A percentile compares a stretch with the other conserved stretches of the same genome.
phyloP scores from a whole-genome alignment of 1,284 basidiomycete species.

The Ganoderma leucocontextum region DNA sequence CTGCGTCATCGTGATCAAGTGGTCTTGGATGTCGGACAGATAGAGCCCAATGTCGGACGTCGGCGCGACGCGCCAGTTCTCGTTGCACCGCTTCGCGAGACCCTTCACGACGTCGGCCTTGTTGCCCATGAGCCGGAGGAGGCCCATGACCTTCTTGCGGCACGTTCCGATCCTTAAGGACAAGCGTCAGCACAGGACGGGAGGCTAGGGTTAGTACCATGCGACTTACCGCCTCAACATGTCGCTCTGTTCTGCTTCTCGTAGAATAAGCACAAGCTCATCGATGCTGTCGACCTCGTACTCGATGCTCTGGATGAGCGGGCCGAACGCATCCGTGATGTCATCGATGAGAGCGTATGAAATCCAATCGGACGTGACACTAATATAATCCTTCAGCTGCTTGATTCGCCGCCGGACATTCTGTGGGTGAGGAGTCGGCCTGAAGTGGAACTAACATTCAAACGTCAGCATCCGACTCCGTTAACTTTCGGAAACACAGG shows the following conservation, averaged over 20 bases:
- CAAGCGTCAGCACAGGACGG: not conserved
- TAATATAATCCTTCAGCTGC: constrained; percentile 99
- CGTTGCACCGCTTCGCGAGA: constrained; percentile 97
- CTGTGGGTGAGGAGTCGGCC: constrained; percentile 96
- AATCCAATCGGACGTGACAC: constrained; percentile 99
- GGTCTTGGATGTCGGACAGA: constrained; percentile 96
- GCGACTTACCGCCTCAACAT: constrained; percentile 68
- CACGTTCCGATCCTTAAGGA: constrained; percentile 90
- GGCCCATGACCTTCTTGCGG: constrained; percentile 99
- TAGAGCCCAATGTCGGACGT: constrained; percentile 98
- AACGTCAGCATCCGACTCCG: constrained; percentile 3
- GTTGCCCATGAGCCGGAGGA: constrained; percentile 96
- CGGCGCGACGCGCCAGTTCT: constrained; percentile 98
- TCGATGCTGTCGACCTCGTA: constrained; percentile 99
- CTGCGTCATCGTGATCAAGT: constrained; percentile 99
- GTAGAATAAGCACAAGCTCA: constrained; percentile 96
- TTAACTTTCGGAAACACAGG: not conserved
- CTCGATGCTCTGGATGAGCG: constrained; percentile 98
- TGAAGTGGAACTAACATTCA: constrained; percentile 90
- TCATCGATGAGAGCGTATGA: constrained; percentile 99
- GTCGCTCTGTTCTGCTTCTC: constrained; percentile 84
- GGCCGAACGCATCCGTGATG: constrained; percentile 99
- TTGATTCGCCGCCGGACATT: constrained; percentile 98
- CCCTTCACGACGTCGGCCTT: constrained; percentile 99
- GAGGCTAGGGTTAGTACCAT: not conserved